Evolutionary conservation across 805 yeast genomes (phyloP).

Genomic region (Yamadazyma akitaensis): DNA sequence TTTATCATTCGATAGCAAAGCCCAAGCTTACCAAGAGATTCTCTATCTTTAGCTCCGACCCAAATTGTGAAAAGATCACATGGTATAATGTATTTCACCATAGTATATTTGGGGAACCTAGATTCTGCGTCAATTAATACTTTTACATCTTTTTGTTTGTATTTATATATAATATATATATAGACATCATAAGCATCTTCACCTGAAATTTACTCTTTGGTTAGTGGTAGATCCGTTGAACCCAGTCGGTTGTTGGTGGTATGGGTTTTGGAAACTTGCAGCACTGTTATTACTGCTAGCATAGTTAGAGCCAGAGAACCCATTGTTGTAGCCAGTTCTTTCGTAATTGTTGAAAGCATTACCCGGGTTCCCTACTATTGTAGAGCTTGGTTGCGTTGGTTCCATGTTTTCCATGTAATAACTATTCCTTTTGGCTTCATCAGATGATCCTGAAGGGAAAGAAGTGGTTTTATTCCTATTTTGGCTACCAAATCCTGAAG

Average conservation of each 20-base stretch:
- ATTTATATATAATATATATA: background rate
- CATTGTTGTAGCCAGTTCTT: constrained; percentile 9
- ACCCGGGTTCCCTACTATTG: constrained; percentile 40
- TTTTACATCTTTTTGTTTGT: background rate
- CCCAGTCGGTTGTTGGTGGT: constrained; percentile 15
- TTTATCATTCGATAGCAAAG: background rate
- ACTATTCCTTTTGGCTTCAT: constrained; percentile 25
- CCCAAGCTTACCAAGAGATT: constrained; percentile 9
- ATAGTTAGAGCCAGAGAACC: constrained; percentile 2
- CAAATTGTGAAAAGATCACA: constrained; percentile 46
- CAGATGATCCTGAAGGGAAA: constrained; percentile 11
- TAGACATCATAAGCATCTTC: background rate
- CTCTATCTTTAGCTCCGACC: constrained; percentile 18
- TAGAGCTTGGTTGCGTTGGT: constrained; percentile 43
- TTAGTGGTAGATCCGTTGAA: constrained; percentile 9
- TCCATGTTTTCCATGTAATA: constrained; percentile 25
- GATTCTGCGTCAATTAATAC: constrained; percentile 23
- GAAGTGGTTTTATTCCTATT: constrained; percentile 10
- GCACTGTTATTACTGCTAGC: constrained; percentile 6
- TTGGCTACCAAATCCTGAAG: constrained; percentile 13
- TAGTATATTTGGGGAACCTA: constrained; percentile 48
- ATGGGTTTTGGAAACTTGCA: constrained; percentile 16
- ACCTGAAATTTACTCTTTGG: constrained; percentile 14
- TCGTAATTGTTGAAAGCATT: constrained; percentile 17
- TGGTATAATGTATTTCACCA: constrained; percentile 52